These are phyloP conservation scores for Penicillium canescens DNA, from an alignment of 495 filamentous ascomycete genomes.

Conservation along the genomic window DNA sequence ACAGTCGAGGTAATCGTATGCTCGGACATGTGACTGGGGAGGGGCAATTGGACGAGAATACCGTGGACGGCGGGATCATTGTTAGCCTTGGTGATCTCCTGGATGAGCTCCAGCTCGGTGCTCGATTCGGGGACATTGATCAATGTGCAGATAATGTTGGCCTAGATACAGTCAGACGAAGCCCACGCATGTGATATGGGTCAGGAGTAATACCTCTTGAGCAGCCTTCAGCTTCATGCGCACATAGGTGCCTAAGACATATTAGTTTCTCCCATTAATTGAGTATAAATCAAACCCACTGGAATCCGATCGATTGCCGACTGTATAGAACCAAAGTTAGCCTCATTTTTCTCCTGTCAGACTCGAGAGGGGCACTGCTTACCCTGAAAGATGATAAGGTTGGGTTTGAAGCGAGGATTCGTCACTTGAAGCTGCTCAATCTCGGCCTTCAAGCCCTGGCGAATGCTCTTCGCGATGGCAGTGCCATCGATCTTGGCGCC, in stretches of 20 bases:
- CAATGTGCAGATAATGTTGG: constrained; percentile 84
- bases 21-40: constrained; percentile 87
- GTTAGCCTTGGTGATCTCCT: constrained; percentile 78
- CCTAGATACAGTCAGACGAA: constrained; percentile 47
- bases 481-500: constrained; percentile 95
- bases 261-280: constrained; percentile 22
- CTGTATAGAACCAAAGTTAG: constrained; percentile 35
- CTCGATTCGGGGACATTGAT: constrained; percentile 78
- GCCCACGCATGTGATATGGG: neutral
- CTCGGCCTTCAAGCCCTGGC: constrained; percentile 72
- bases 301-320: constrained; percentile 89
- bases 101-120: constrained; percentile 81
- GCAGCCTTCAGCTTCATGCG: constrained; percentile 99
- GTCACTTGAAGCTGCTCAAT: constrained; percentile 77
- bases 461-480: constrained; percentile 86
- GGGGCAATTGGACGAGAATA: constrained; percentile 89
- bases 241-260: constrained; percentile 83
- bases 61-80: constrained; percentile 86
- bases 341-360: neutral
- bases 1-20: constrained; percentile 87
- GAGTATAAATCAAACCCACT: constrained; percentile 57
- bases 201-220: constrained; percentile 64
- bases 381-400: constrained; percentile 92
- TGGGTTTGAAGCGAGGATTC: constrained; percentile 86
- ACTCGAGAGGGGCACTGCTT: constrained; percentile 22